Evolutionary conservation across 1,284 basidiomycete species (phyloP).

Genomic region (Apiotrichum sp.): DNA sequence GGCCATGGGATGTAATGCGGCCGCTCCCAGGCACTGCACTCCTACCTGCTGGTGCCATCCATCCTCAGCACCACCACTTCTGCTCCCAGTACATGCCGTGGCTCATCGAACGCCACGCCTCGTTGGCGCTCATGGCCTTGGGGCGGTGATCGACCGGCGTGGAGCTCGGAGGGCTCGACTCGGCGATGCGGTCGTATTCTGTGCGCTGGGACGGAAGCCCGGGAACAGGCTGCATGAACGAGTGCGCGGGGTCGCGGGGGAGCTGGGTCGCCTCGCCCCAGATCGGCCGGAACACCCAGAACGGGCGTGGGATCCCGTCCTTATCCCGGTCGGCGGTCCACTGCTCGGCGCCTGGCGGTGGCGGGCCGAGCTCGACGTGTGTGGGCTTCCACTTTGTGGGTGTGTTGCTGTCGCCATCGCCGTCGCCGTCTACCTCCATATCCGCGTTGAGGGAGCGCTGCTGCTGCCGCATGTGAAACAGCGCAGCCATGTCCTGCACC

Average conservation of each 20-base stretch:
- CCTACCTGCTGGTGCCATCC: too few species aligned
- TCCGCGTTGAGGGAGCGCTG: background rate
- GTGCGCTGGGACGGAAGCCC: background rate
- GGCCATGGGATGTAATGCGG: too few species aligned
- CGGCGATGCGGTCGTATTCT: background rate
- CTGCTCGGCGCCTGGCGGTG: too few species aligned
- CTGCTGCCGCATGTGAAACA: conserved; percentile 12
- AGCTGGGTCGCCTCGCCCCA: background rate
- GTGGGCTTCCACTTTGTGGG: background rate
- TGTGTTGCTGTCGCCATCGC: background rate
- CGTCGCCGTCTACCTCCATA: background rate
- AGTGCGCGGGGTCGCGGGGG: background rate
- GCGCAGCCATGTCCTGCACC: conserved; percentile 29
- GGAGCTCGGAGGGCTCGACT: too few species aligned
- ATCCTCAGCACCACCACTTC: too few species aligned
- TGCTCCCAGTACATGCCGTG: too few species aligned
- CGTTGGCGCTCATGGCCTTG: too few species aligned
- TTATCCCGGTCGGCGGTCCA: too few species aligned
- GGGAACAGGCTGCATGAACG: background rate
- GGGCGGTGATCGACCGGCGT: too few species aligned
- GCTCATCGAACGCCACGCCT: too few species aligned
- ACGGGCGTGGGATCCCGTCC: background rate
- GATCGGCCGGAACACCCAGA: background rate
- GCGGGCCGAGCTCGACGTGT: too few species aligned
- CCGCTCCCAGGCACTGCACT: too few species aligned